Evolutionary conservation across 306 rosid genomes (phyloP).

Genomic region (Comarum palustre): DNA sequence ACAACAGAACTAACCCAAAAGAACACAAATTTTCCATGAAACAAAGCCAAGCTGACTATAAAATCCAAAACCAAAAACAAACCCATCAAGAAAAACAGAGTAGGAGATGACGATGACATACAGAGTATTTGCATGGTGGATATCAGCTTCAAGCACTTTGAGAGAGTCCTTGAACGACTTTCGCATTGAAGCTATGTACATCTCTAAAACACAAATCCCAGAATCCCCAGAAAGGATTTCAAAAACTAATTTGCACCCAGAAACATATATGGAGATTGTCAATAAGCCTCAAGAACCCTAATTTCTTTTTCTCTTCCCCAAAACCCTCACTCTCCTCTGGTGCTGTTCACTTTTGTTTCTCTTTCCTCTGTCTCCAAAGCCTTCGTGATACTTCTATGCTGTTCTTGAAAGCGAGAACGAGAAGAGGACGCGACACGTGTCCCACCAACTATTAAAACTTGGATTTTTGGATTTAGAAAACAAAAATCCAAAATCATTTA

Average conservation of each 20-base stretch:
- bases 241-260: conserved; percentile 6
- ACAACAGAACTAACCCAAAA: background rate
- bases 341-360: background rate
- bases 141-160: conserved; percentile 96
- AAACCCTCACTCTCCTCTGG: conserved; percentile 13
- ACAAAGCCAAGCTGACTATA: background rate
- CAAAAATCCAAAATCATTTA: no score
- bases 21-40: background rate
- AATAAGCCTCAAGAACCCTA: conserved; percentile 30
- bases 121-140: conserved; percentile 95
- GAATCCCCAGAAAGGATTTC: background rate
- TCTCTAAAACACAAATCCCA: conserved; percentile 21
- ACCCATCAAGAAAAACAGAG: no score
- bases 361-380: conserved; percentile 24
- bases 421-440: conserved; percentile 60
- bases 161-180: conserved; percentile 96
- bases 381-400: conserved; percentile 56
- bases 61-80: background rate
- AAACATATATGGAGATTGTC: background rate
- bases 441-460: background rate
- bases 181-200: conserved; percentile 91
- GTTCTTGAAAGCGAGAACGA: conserved; percentile 66
- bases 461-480: background rate
- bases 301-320: background rate
- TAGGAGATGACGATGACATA: conserved; percentile 29